Evolutionary conservation across 2,329 filamentous ascomycete species (phyloP), one percentile per base, ranked within the genome.

Genomic region (Cladosporium sp.): DNA sequence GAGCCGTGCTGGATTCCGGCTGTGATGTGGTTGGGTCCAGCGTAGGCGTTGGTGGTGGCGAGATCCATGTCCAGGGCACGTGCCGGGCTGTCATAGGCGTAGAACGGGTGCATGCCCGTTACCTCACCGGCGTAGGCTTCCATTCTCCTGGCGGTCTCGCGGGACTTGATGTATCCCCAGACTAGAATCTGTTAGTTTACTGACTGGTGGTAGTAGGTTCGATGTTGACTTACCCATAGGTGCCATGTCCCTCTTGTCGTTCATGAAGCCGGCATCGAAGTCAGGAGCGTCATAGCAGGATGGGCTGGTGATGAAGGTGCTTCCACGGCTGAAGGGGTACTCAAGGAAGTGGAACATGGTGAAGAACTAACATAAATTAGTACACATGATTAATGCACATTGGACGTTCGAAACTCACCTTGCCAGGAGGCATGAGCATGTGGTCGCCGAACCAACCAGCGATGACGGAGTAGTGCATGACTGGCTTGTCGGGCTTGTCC

Each of bases 281-380:
- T 59, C 54, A n/a, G 55, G 38, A 9, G 70, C 64, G 20, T 56
- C 50, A 3, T 66, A 58, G 1, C 69, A 59, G 39, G 76, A 69
- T 0, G 73, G 60, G 1, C 69, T 67, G 0, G 66, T 72, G 58
- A 85, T 82, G 65, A 85, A 81, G 49, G 85, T 73, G 48, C 72
- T 70, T 2, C 82, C 82, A 0, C 80, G 76, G 1, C 79, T 83
- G 60, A 77, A 79, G 0, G 82, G 81, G 57, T 85, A 83, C 70
- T 87, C 83, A 33, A 88, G 67, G 78, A 88, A 89, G 67, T 88
- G 84, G 77, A 88, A 88, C 84, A 89, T 89, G 62, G 82, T 85
- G 72, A 89, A 88, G 76, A 88, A 89, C 56, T 47, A 15, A 5
- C 19, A 19, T 5, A n/a, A 11, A 22, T 47, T 22, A 47, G 13